These are phyloP conservation scores for Capronia americana DNA, from an alignment of 2,329 filamentous ascomycete genomes.

Conservation along the genomic window DNA sequence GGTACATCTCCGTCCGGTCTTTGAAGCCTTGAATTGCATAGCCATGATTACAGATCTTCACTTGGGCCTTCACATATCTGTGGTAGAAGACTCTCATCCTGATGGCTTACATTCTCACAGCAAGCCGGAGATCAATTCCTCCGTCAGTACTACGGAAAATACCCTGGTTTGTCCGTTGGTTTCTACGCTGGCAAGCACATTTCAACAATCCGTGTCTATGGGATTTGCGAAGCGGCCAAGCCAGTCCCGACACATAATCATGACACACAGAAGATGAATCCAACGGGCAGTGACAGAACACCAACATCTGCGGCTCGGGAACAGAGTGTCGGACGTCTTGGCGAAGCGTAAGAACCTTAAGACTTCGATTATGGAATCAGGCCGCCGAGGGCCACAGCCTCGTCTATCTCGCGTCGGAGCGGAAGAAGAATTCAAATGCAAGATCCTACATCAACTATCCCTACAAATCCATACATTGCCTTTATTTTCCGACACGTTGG, in stretches of 20 bases:
- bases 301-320: neutral
- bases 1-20: slow-evolving; percentile 20
- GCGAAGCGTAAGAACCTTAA: neutral
- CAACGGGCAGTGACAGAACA: neutral
- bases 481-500: neutral
- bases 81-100: too few relatives aligned
- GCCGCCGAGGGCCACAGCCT: neutral
- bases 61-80: too few relatives aligned
- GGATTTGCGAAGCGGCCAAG: too few relatives aligned
- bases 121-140: neutral
- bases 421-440: neutral
- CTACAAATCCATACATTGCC: neutral
- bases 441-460: neutral
- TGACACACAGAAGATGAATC: neutral
- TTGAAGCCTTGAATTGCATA: slow-evolving; percentile 5
- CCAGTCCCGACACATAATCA: too few relatives aligned
- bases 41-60: too few relatives aligned
- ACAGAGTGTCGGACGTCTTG: neutral
- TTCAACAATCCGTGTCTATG: too few relatives aligned
- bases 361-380: slow-evolving; percentile 14
- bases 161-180: too few relatives aligned
- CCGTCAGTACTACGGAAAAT: neutral
- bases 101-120: neutral
- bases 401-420: neutral
- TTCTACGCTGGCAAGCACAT: too few relatives aligned